Conservation (phyloP, 257 asterid species). For the Eucommia ulmoides region DNA sequence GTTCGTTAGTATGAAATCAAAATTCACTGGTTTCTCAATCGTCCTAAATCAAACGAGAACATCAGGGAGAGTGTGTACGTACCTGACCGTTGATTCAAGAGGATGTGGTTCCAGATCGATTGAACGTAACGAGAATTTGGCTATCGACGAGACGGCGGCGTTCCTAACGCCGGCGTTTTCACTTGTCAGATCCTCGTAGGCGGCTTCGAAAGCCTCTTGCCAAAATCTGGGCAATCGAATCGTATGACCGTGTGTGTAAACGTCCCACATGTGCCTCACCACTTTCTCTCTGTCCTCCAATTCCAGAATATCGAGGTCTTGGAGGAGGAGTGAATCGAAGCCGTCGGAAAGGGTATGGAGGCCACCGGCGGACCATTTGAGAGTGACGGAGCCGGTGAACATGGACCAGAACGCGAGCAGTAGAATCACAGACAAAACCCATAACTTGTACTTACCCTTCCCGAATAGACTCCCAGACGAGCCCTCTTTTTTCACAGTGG, state of each 20-base stretch:
- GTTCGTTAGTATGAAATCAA: too few species aligned
- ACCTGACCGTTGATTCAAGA: slow-evolving; percentile 23
- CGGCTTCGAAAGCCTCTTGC: slow-evolving; percentile 92
- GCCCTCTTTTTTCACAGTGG: slow-evolving; percentile 39
- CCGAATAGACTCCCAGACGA: slow-evolving; percentile 44
- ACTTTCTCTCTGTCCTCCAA: slow-evolving; percentile 79
- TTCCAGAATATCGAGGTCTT: slow-evolving; percentile 83
- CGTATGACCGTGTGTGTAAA: slow-evolving; percentile 53
- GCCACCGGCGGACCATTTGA: slow-evolving; percentile 53
- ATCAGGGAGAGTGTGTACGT: neutral
- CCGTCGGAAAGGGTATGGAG: slow-evolving; percentile 38
- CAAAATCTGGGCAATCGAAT: slow-evolving; percentile 62
- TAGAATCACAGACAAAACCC: slow-evolving; percentile 75
- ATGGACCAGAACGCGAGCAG: slow-evolving; percentile 86
- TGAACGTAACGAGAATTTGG: slow-evolving; percentile 73
- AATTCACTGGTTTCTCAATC: too few species aligned
- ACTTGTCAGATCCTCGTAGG: slow-evolving; percentile 69
- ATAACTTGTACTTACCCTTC: slow-evolving; percentile 74
- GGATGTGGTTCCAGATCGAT: slow-evolving; percentile 27
- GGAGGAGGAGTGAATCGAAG: slow-evolving; percentile 40
- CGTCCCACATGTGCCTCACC: slow-evolving; percentile 90
- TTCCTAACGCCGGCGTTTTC: slow-evolving; percentile 35
- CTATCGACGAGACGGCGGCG: slow-evolving; percentile 68
- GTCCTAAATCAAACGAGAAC: too few species aligned
- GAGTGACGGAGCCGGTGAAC: slow-evolving; percentile 86